A percentile compares a stretch with the other conserved stretches of the same genome.
Conservation (phyloP, 176 grass and related monocot genomes). For the Coix lacrymajobi region DNA sequence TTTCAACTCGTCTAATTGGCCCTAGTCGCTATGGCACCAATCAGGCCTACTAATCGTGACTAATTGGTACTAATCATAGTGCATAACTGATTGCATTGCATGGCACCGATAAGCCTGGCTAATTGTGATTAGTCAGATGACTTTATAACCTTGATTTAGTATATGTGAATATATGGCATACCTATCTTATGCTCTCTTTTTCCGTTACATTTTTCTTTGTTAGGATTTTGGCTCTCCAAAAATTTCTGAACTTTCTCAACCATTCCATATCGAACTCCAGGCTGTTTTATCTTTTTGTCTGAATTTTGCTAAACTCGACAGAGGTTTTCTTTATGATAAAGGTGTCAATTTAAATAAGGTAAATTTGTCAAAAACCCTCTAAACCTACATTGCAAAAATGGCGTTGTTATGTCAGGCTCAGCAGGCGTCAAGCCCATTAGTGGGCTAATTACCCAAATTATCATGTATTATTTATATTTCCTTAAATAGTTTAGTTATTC, state of each 20-base stretch:
- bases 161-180: not conserved
- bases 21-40: not conserved
- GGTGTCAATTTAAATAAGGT: not conserved
- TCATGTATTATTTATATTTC: too few relatives aligned
- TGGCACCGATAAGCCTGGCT: not conserved
- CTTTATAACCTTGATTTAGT: not conserved
- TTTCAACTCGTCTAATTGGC: not conserved
- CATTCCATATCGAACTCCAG: not conserved
- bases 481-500: too few relatives aligned
- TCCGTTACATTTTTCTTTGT: not conserved
- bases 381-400: not conserved
- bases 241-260: not conserved
- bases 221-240: not conserved
- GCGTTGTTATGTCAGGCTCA: too few relatives aligned
- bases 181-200: not conserved
- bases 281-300: not conserved
- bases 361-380: not conserved
- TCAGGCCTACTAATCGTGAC: not conserved
- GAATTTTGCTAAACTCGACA: not conserved
- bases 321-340: not conserved
- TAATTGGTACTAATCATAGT: not conserved
- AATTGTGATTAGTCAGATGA: not conserved
- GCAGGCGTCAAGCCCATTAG: too few relatives aligned
- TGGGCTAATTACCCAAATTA: too few relatives aligned
- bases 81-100: not conserved